Base-by-base conservation (phyloP, 2,329 filamentous ascomycete species). In the Niveomyces coronatus region DNA sequence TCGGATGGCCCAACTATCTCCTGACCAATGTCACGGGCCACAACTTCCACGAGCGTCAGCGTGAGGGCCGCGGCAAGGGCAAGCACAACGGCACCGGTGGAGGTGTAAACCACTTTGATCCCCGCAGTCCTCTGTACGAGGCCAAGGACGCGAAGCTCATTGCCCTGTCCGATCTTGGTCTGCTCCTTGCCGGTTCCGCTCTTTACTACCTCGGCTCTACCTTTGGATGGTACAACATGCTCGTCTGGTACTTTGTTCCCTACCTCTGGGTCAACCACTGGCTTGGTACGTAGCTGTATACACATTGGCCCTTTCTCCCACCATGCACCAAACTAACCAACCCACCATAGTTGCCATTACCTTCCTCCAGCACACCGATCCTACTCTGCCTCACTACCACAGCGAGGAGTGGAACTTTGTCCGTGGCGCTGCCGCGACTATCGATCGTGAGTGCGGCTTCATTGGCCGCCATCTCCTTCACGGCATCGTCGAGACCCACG, bases 181-280 rank as follows among this genome's bases (percentile, higher is more conserved):
- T 91, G 31, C 63, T 67, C 45, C 67, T 91, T 53, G 74, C 71
- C 40, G 64, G 66, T 40, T 65, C 70, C 44, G 68, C 63, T 36
- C 72, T 94, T 44, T 73, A 74, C 62, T 71, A 71, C 52, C 68
- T 95, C 48, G 79, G 79, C 52, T 78, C 78, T 61, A 83, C 64
- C 40, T 95, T 81, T 51, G 91, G 91, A 55, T 89, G 79, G 70
- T 60, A 69, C 57, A 96, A 95, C 70, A 70, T 96, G 59, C 66
- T 84, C 43, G 82, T 98, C 46, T 96, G 91, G 89, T 98, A 98
- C 67, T 79, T 88, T 55, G 57, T 93, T 42, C 91, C 91, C 26
- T 98, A 96, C 62, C 71, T 95, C 44, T 95, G 89, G 89, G 88
- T 95, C 40, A 94, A 96, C 76, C 87, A 95, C 76, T 96, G 89